These are phyloP conservation scores for Macrophomina pseudophaseolina DNA, from an alignment of 2,329 filamentous ascomycete species.

Conservation along the genomic window DNA sequence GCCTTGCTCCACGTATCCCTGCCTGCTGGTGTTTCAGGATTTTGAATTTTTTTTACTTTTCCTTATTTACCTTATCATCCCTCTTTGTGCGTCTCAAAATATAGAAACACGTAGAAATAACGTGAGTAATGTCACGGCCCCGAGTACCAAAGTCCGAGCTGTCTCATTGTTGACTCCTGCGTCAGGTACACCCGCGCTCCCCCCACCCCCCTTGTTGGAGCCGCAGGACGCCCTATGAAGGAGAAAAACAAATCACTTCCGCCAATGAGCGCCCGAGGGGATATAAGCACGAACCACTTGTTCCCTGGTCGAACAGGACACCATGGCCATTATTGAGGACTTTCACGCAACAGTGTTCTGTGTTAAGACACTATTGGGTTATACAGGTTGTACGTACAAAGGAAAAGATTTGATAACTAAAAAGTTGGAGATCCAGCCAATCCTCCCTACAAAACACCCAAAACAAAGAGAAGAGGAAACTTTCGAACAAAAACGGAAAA, in stretches of 20 bases:
- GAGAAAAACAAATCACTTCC: background rate
- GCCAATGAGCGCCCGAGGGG: background rate
- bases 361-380: conserved; percentile 23
- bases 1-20: background rate
- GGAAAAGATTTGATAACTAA: conserved; percentile 7
- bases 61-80: background rate
- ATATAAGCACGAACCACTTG: too few relatives aligned
- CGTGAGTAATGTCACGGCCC: background rate
- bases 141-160: background rate
- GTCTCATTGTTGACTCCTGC: background rate
- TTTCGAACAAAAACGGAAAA: background rate
- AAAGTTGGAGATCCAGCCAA: conserved; percentile 15
- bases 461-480: background rate
- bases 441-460: conserved; percentile 19
- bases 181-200: conserved; percentile 7
- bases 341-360: conserved; percentile 14
- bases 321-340: background rate
- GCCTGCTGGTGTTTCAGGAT: background rate
- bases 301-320: too few relatives aligned
- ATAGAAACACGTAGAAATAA: background rate
- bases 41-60: conserved; percentile 10
- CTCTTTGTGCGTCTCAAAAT: conserved; percentile 3
- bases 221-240: background rate
- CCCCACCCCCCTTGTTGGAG: background rate
- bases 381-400: conserved; percentile 24